Base-by-base conservation (phyloP, 805 yeast species). In the Lachancea thermotolerans region DNA sequence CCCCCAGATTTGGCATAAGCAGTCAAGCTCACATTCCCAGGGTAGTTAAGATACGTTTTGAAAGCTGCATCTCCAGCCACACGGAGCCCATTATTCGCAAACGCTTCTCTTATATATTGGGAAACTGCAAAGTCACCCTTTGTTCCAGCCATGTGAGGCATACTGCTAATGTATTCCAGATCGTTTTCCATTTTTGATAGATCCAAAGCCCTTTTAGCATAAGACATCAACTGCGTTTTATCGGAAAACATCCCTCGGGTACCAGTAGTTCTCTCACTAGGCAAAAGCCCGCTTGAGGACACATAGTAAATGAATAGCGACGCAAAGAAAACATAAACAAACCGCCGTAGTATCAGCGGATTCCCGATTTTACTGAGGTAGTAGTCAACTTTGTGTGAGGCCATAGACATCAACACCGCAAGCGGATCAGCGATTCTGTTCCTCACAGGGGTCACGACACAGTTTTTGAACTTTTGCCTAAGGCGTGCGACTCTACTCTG, bases 101-200 rank as follows among this genome's bases (percentile, higher is more conserved):
- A 78, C 40, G 77, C 75, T 18, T 74, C 75, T 48, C 77, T 71
- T 12, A 90, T 69, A 58, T 82, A 88, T 47, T 74, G 71, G 1
- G 88, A 81, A 32, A 89, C 65, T 0, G 91, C 75, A 48, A 79
- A 64, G 61, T 88, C 96, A 15, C 95, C 98, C 12, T 79, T 76
- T 2, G 97, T 82, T 2, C 98, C 98, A 0, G 96, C 79, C 51
- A 83, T 65, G 60, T 89, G 97, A 2, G 95, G 88, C 79, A 88
- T 78, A 7, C 85, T 75, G 25, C 90, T 79, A 18, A 88, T 59
- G 55, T 85, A 86, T 53, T 85, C 84, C 46, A 84, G 57, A 50
- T 81, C 79, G 38, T 77, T 81, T 55, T 81, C 81, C 62, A 91
- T 69, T 17, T 77, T 62, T 18, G 75, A 72, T 6, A 71, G 62